Conservation (phyloP, 148 eudicot species). For the Salicornia ramosissima region DNA sequence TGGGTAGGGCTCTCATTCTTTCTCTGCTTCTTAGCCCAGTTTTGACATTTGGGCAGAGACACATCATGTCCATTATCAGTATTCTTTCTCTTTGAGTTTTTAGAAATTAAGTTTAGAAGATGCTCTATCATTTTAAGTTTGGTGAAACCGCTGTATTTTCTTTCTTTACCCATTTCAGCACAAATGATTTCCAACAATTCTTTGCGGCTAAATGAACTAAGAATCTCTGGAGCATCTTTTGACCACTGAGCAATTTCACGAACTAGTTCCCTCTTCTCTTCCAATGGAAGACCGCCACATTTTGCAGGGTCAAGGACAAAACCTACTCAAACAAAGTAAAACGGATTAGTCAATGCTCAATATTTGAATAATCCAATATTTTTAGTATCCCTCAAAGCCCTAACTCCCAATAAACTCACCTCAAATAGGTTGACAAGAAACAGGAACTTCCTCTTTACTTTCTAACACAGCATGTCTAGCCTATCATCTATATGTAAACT, state of each 20-base stretch:
- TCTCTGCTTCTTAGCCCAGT: constrained; percentile 37
- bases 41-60: constrained; percentile 25
- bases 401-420: not conserved
- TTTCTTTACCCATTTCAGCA: constrained; percentile 57
- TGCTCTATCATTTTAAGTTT: constrained; percentile 47
- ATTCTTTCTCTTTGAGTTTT: constrained; percentile 24
- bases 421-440: not conserved
- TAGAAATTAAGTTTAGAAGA: constrained; percentile 43
- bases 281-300: constrained; percentile 41
- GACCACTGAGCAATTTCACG: constrained; percentile 42
- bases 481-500: not conserved
- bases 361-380: not conserved
- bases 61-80: constrained; percentile 17
- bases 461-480: not conserved
- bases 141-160: constrained; percentile 45
- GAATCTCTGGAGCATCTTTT: constrained; percentile 44
- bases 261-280: constrained; percentile 47
- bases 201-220: constrained; percentile 45
- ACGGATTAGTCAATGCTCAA: constrained; percentile 1
- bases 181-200: constrained; percentile 52
- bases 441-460: not conserved
- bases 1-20: constrained; percentile 26
- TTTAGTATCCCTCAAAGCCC: not conserved
- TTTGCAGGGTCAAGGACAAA: constrained; percentile 41
- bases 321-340: constrained; percentile 26